phyloP scores from a whole-genome alignment of 2,329 filamentous ascomycete species.

The Thermothelomyces thermophilus region DNA sequence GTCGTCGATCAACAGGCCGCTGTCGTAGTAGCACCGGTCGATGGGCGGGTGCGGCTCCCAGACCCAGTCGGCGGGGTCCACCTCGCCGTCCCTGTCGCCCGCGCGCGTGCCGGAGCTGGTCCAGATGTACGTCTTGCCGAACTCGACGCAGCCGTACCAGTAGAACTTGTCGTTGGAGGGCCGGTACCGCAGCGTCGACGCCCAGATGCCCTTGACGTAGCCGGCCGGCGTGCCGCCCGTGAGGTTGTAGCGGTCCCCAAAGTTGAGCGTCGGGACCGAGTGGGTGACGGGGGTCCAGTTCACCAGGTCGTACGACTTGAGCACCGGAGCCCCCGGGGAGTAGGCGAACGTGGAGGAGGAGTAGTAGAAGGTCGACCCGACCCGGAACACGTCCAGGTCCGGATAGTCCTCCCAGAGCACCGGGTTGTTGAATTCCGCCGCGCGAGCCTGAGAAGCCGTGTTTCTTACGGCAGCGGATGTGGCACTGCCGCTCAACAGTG shows the following conservation, averaged over 20 bases:
- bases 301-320: conserved; percentile 49
- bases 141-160: conserved; percentile 51
- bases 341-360: conserved; percentile 52
- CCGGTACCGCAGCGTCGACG: conserved; percentile 47
- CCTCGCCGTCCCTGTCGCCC: conserved; percentile 36
- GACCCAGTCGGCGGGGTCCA: conserved; percentile 27
- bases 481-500: background rate
- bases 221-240: conserved; percentile 32
- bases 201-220: conserved; percentile 51
- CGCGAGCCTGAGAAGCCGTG: background rate
- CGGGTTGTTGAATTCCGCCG: conserved; percentile 39
- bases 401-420: conserved; percentile 50
- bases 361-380: conserved; percentile 46
- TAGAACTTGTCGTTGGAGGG: conserved; percentile 44
- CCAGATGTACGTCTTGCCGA: conserved; percentile 45
- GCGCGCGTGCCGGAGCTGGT: conserved; percentile 38
- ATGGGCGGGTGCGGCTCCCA: conserved; percentile 15
- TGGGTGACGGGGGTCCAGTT: conserved; percentile 44
- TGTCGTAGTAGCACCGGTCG: conserved; percentile 49
- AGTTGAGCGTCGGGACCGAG: conserved; percentile 40
- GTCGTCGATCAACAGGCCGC: conserved; percentile 50
- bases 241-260: conserved; percentile 43
- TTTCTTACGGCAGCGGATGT: background rate
- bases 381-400: conserved; percentile 49
- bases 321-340: conserved; percentile 49